Evolutionary conservation across 1,139 yeast species (phyloP), one percentile per base, ranked within the genome.

Genomic region (Diutina rugosa): DNA sequence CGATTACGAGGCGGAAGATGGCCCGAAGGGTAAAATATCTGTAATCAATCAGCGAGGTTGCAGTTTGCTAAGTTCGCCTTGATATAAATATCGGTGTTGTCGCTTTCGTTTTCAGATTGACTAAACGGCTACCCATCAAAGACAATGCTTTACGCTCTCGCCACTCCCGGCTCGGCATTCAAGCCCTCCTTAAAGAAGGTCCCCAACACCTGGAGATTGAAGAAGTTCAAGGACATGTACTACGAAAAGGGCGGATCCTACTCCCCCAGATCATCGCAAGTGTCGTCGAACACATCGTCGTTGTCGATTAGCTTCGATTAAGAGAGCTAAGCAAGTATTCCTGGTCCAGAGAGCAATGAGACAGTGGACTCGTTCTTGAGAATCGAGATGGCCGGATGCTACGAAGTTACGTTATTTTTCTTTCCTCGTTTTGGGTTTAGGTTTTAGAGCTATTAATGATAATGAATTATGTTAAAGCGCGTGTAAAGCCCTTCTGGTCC

Each of bases 111-210:
- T 35, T 12, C 5, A 8, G 10, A 12, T 35, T 35, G 41, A 35
- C 14, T 4, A 35, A 35, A 12, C 14, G n/a, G n/a, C 6, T 35
- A 3, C 14, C 41, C n/a, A 12, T 35, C 14, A 6, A 21, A 7
- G 7, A 49, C 18, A 9, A 72, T 72, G 77, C 67, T 73, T 58
- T 68, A 60, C 60, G 76, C 76, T 45, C 67, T 73, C 60, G 67
- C 73, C 55, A 71, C 74, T 7, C 72, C 73, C 18, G 74, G 74
- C n/a, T 72, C 77, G 12, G 72, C 76, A 9, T 74, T 74, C 65
- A 70, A 69, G 61, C 77, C 77, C 14, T 70, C 76, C 14, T 60
- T 72, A 53, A 69, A 65, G 58, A 72, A 64, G 58, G 71, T 72
- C 21, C 62, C 67, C 55, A 67, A 63, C 59, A 68, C 76, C 10